A percentile compares a stretch with the other conserved stretches of the same genome.
Conservation (phyloP, 73 alveolate species). For the Paramecium biaurelia region DNA sequence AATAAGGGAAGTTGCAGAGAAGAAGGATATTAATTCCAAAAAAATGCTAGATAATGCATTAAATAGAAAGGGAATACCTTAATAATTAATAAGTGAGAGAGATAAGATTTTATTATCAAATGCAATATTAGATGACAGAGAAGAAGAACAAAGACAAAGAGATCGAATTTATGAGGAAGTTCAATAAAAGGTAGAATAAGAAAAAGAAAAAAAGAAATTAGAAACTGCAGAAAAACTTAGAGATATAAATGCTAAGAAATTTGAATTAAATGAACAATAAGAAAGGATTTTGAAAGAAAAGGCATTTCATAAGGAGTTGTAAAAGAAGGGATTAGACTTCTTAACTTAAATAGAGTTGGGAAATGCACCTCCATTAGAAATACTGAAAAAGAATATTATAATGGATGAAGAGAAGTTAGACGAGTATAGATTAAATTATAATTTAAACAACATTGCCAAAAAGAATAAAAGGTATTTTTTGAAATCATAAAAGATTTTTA, state of each 20-base stretch:
- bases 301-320: constrained; percentile 68
- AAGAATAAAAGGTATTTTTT: constrained; percentile 37
- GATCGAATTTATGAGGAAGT: constrained; percentile 69
- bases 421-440: constrained; percentile 1
- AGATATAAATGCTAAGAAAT: constrained; percentile 64
- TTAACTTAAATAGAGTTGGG: constrained; percentile 76
- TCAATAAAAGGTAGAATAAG: constrained; percentile 66
- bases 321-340: constrained; percentile 71
- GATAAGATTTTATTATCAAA: constrained; percentile 67
- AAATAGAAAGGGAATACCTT: constrained; percentile 62
- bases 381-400: constrained; percentile 60
- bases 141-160: constrained; percentile 60
- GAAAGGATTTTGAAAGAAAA: constrained; percentile 68
- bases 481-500: background rate
- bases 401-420: constrained; percentile 58
- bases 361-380: constrained; percentile 77
- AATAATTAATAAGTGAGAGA: constrained; percentile 64
- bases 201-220: constrained; percentile 59
- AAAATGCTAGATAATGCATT: constrained; percentile 69
- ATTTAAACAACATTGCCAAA: background rate
- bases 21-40: constrained; percentile 56
- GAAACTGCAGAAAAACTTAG: constrained; percentile 69
- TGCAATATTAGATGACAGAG: constrained; percentile 65
- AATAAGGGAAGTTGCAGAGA: constrained; percentile 61
- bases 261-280: constrained; percentile 69